phyloP scores from a whole-genome alignment of 768 basidiomycete species.

The Tubosaeta sp. region DNA sequence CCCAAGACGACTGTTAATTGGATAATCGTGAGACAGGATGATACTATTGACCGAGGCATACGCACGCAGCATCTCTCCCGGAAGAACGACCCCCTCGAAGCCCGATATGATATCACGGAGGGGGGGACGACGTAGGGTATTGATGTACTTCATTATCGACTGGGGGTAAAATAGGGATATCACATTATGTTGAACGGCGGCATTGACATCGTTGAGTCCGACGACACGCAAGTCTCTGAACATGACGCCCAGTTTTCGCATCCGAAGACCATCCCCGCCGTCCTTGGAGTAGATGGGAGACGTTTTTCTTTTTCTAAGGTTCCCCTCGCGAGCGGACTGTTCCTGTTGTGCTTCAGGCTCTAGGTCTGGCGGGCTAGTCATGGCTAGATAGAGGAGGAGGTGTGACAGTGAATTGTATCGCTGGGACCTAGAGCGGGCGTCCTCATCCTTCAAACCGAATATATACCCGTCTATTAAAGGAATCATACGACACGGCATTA shows the following conservation, averaged over 20 bases:
- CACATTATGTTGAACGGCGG: slow-evolving; percentile 47
- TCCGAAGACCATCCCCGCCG: slow-evolving; percentile 28
- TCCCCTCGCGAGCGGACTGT: background rate
- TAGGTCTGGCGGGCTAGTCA: background rate
- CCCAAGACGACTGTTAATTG: slow-evolving; percentile 66
- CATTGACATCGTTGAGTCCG: slow-evolving; percentile 38
- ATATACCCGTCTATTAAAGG: background rate
- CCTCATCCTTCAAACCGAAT: background rate
- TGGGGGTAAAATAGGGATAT: slow-evolving; percentile 48
- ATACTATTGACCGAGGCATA: slow-evolving; percentile 27
- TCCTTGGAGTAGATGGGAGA: background rate
- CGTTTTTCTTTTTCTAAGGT: background rate
- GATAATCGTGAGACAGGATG: background rate
- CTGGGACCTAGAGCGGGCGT: background rate
- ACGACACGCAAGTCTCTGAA: slow-evolving; percentile 51
- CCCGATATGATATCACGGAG: slow-evolving; percentile 57
- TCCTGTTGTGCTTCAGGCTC: background rate
- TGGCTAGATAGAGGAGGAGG: background rate
- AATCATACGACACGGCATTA: background rate
- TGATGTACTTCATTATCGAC: slow-evolving; percentile 36
- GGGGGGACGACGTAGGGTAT: slow-evolving; percentile 53
- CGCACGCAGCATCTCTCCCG: slow-evolving; percentile 74
- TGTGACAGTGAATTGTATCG: background rate
- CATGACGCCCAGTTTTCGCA: slow-evolving; percentile 45
- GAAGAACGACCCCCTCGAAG: slow-evolving; percentile 61